Base-by-base conservation (phyloP, 805 yeast species). In the Saccharomycopsis selenospora region DNA sequence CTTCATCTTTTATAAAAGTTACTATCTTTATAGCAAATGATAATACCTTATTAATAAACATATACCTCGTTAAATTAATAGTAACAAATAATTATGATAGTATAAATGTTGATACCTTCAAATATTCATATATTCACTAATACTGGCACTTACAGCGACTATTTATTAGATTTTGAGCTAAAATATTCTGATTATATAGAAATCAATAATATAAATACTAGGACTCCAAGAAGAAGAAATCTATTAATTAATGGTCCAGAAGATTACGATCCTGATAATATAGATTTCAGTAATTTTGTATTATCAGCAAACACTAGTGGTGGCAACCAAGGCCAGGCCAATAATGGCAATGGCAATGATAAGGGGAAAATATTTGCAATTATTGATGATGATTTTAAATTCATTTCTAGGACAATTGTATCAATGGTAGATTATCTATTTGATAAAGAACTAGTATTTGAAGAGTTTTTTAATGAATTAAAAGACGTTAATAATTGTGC, bases 71-170 rank as follows among this genome's bases (percentile, higher is more conserved):
- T n/a, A n/a, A n/a, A n/a, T n/a, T n/a, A n/a, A n/a, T n/a, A n/a
- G n/a, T n/a, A n/a, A n/a, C n/a, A n/a, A n/a, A n/a, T n/a, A n/a
- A n/a, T n/a, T n/a, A n/a, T n/a, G n/a, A n/a, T n/a, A n/a, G n/a
- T 33, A 33, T 14, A 33, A 33, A 33, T 33, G 38, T 33, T 33
- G 38, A 20, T 33, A 14, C 18, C 38, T 6, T 33, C 38, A 33
- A 33, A 33, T 10, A 33, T 33, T 14, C 38, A 33, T 14, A 17
- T 33, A 7, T 33, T 33, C 38, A 20, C 38, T 14, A 14, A 20
- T 20, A 7, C 7, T 7, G 10, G 17, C 17, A 20, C 38, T 17
- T 17, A 33, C 7, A 33, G 4, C 38, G 38, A 33, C 6, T 33
- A 14, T 6, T 6, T 33, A 7, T 17, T 20, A 6, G 38, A 33